Conservation (phyloP, 805 yeast genomes). For the Sugiyamaella mastotermitis region DNA sequence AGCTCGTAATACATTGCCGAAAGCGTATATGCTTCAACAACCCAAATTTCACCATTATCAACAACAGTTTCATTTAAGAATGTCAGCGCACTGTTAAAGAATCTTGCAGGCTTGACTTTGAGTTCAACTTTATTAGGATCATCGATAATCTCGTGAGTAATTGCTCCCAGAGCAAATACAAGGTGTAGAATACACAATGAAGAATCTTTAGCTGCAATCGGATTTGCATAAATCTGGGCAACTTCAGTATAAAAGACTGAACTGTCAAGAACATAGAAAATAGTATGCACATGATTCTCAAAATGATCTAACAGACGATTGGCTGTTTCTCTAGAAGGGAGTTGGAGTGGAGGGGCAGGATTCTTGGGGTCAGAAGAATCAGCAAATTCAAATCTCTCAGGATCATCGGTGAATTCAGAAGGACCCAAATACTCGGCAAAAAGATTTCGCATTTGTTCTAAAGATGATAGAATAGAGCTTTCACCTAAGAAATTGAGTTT, state of each 20-base stretch:
- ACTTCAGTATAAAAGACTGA: constrained; percentile 25
- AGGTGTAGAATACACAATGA: constrained; percentile 33
- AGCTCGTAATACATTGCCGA: constrained; percentile 35
- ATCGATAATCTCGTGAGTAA: background rate
- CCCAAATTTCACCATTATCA: constrained; percentile 36
- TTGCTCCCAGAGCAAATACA: constrained; percentile 18
- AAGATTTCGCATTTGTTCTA: constrained; percentile 35
- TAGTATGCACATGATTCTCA: constrained; percentile 33
- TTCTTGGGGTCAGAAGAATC: constrained; percentile 30
- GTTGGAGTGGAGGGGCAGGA: constrained; percentile 15
- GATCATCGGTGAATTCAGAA: constrained; percentile 34
- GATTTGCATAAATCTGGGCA: constrained; percentile 29
- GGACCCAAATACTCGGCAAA: constrained; percentile 28
- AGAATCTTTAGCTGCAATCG: constrained; percentile 21
- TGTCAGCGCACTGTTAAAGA: constrained; percentile 32
- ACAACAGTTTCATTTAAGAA: constrained; percentile 28
- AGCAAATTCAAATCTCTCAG: constrained; percentile 31
- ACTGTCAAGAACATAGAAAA: constrained; percentile 34
- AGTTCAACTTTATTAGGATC: background rate
- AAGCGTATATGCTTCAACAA: constrained; percentile 35
- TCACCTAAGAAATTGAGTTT: constrained; percentile 38
- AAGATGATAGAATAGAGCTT: constrained; percentile 35
- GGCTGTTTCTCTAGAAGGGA: constrained; percentile 29
- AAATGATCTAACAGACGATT: constrained; percentile 28
- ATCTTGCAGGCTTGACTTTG: constrained; percentile 12